Conservation (phyloP, 352 stramenopile genomes). For the Phytophthora podocarpi region DNA sequence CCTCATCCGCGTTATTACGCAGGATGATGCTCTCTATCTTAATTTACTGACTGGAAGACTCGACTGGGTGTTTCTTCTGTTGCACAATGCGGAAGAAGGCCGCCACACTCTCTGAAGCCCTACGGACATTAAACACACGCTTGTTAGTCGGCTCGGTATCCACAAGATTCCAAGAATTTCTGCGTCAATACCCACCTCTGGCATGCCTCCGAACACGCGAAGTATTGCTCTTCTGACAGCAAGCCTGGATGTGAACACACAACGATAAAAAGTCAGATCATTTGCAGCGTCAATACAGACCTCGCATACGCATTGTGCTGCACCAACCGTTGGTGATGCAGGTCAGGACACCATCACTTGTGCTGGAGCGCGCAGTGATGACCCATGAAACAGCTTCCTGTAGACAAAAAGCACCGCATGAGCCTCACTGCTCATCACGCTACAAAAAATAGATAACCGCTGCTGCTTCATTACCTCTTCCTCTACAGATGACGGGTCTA, state of each 20-base stretch:
- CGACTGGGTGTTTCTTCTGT: constrained; percentile 68
- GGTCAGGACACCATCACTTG: constrained; percentile 73
- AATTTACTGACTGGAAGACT: constrained; percentile 31
- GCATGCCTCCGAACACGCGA: constrained; percentile 81
- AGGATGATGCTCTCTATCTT: constrained; percentile 14
- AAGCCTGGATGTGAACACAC: constrained; percentile 40
- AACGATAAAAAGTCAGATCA: neutral
- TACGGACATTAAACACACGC: constrained; percentile 14
- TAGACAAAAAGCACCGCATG: constrained; percentile 5
- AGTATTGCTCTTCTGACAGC: constrained; percentile 83
- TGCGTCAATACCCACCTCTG: constrained; percentile 48
- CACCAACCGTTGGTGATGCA: constrained; percentile 69
- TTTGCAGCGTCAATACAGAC: neutral
- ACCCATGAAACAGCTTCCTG: constrained; percentile 67
- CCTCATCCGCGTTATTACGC: constrained; percentile 1
- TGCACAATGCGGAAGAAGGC: constrained; percentile 82
- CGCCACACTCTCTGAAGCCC: constrained; percentile 72
- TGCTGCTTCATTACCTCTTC: constrained; percentile 59
- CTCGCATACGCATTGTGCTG: neutral
- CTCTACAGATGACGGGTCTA: constrained; percentile 73
- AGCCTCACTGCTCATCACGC: neutral
- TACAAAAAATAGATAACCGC: neutral
- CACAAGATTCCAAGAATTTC: neutral
- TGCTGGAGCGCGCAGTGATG: constrained; percentile 66
- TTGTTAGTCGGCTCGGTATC: constrained; percentile 2